Evolutionary conservation across 2,329 filamentous ascomycete genomes (phyloP).

Genomic region (Pyricularia sp.): DNA sequence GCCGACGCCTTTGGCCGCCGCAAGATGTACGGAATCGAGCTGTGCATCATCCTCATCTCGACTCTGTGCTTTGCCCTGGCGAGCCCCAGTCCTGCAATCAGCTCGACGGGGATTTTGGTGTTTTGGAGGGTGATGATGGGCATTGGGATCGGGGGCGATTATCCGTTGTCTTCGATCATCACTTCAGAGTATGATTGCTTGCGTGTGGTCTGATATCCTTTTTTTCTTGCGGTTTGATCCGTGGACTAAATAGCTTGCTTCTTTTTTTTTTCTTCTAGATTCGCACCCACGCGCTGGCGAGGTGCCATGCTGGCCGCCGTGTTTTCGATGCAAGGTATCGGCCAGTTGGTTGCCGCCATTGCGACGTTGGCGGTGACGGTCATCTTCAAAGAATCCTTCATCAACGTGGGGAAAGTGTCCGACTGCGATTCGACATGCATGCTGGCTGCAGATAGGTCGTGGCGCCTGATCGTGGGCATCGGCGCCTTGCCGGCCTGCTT

Average conservation of each 20-base stretch:
- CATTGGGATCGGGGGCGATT: conserved; percentile 67
- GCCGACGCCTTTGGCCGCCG: conserved; percentile 56
- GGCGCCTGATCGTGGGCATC: conserved; percentile 72
- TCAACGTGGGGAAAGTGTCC: conserved; percentile 44
- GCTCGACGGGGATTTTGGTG: conserved; percentile 59
- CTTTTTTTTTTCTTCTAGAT: not conserved
- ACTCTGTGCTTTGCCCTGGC: conserved; percentile 64
- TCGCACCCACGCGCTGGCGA: conserved; percentile 76
- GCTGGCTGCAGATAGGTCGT: conserved; percentile 72
- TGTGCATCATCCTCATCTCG: conserved; percentile 72
- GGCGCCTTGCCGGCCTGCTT: conserved; percentile 72
- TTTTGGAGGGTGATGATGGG: conserved; percentile 77
- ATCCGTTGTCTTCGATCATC: conserved; percentile 74
- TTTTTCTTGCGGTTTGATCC: not conserved
- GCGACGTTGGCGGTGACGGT: conserved; percentile 46
- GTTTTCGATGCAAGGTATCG: conserved; percentile 81
- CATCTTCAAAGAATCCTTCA: conserved; percentile 65
- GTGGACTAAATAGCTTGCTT: not conserved
- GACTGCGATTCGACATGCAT: conserved; percentile 15
- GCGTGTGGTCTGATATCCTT: not conserved
- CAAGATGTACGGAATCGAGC: conserved; percentile 57
- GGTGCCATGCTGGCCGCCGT: conserved; percentile 82
- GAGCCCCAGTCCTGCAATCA: conserved; percentile 45
- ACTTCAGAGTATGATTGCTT: conserved; percentile 57
- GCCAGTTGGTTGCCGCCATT: conserved; percentile 67